A percentile compares a stretch with the other conserved stretches of the same genome.
phyloP scores from a whole-genome alignment of 441 rosid genomes.

The Populus hybrid region DNA sequence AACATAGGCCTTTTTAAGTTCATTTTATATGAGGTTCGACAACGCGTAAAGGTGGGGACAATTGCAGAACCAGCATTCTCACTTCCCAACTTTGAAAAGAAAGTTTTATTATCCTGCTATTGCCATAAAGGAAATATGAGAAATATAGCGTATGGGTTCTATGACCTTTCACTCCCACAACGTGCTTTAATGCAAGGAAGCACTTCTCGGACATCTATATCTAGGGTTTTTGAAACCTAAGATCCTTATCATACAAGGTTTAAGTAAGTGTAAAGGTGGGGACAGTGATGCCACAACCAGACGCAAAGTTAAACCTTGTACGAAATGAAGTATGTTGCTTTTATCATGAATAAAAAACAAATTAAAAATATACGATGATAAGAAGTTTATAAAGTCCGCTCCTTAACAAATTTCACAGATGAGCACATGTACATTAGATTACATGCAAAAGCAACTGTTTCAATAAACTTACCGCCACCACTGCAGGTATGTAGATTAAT shows the following conservation, averaged over 20 bases:
- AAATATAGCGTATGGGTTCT: neutral
- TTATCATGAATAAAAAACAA: neutral
- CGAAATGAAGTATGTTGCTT: neutral
- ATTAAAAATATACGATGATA: neutral
- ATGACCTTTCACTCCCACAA: neutral
- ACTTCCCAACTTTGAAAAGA: neutral
- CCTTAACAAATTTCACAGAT: neutral
- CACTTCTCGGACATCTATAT: neutral
- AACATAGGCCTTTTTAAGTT: neutral
- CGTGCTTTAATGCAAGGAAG: neutral
- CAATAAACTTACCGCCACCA: slow-evolving; percentile 78
- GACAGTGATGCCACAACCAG: neutral
- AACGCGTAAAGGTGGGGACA: neutral
- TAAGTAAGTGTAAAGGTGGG: neutral
- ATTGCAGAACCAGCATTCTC: neutral
- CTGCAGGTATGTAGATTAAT: slow-evolving; percentile 62
- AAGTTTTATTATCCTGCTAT: neutral
- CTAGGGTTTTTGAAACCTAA: neutral
- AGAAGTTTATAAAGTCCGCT: neutral
- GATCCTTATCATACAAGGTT: neutral
- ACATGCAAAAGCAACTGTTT: slow-evolving; percentile 5
- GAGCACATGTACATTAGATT: neutral
- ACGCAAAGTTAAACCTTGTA: neutral
- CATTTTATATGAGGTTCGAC: neutral
- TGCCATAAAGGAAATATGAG: neutral